These are phyloP conservation scores for Geosmithia flava DNA, from an alignment of 2,329 filamentous ascomycete genomes.

Conservation along the genomic window DNA sequence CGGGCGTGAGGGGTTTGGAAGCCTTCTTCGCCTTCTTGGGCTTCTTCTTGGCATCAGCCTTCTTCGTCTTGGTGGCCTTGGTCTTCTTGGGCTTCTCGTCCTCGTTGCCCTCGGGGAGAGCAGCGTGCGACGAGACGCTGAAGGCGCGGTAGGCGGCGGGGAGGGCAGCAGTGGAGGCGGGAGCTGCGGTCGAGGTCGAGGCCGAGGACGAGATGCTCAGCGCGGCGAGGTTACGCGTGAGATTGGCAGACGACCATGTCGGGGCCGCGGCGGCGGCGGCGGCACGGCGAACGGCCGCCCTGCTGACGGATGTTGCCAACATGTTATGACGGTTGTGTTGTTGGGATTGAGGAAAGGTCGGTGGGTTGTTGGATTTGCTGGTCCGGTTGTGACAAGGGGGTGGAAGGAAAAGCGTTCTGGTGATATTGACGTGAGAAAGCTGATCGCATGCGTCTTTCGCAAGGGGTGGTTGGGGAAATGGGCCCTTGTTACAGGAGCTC, in stretches of 20 bases:
- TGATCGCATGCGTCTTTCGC: constrained; percentile 2
- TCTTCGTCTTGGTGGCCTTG: constrained; percentile 2
- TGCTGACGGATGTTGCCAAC: constrained; percentile 25
- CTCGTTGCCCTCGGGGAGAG: constrained; percentile 10
- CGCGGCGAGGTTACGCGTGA: constrained; percentile 8
- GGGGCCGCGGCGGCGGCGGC: constrained; percentile 7
- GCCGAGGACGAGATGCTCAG: constrained; percentile 6
- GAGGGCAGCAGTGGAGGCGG: constrained; percentile 4
- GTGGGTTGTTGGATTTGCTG: not conserved
- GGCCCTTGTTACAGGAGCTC: constrained; percentile 1
- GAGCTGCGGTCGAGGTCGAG: constrained; percentile 8
- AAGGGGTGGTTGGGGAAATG: not conserved
- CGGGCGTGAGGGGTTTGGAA: constrained; percentile 22
- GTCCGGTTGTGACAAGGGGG: not conserved
- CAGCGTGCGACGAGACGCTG: constrained; percentile 13
- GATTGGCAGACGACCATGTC: not conserved
- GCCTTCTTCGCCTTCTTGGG: constrained; percentile 18
- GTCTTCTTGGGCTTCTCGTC: constrained; percentile 13
- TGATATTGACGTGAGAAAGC: constrained; percentile 2
- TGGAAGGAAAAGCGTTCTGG: not conserved
- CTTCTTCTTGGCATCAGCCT: constrained; percentile 17
- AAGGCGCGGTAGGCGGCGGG: constrained; percentile 15
- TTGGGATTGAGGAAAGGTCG: not conserved
- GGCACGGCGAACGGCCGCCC: constrained; percentile 22
- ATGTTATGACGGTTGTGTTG: constrained; percentile 14